Percentiles rank a stretch among this genome's conserved stretches.
These are phyloP conservation scores for Aspergillus homomorphus DNA, from an alignment of 495 filamentous ascomycete species.

Conservation along the genomic window DNA sequence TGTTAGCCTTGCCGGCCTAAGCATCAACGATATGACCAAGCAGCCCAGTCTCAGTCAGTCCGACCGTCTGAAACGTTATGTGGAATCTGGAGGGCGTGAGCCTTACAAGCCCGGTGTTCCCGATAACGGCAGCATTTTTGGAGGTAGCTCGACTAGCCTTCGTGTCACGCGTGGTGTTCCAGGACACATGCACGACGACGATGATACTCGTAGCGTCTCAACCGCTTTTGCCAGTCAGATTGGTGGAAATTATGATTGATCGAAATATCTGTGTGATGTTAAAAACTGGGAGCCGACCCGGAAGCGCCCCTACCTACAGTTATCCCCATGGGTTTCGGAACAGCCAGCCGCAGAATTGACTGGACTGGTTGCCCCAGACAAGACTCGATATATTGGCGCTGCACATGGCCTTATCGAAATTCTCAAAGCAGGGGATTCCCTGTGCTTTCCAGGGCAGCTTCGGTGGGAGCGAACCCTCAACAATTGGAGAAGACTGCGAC, in stretches of 20 bases:
- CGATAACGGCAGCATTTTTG: constrained; percentile 68
- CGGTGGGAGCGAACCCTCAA: constrained; percentile 15
- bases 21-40: constrained; percentile 70
- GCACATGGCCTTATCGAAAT: constrained; percentile 12
- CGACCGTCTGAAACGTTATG: constrained; percentile 80
- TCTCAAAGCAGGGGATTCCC: constrained; percentile 11
- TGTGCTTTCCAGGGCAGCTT: constrained; percentile 15
- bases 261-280: constrained; percentile 8
- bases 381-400: constrained; percentile 16
- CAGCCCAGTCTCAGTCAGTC: constrained; percentile 81
- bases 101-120: constrained; percentile 43
- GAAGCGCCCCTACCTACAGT: constrained; percentile 10
- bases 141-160: constrained; percentile 65
- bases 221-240: constrained; percentile 96
- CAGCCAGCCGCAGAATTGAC: constrained; percentile 17
- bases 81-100: constrained; percentile 69
- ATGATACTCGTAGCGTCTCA: constrained; percentile 92
- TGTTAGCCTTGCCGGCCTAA: constrained; percentile 79
- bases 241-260: constrained; percentile 88
- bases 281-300: constrained; percentile 16
- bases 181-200: constrained; percentile 61
- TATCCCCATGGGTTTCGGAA: constrained; percentile 14
- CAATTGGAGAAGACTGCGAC: constrained; percentile 14
- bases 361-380: constrained; percentile 14
- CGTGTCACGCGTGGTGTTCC: constrained; percentile 49